Evolutionary conservation across 176 grass and related monocot species (phyloP).

Genomic region (Chloris gayana): DNA sequence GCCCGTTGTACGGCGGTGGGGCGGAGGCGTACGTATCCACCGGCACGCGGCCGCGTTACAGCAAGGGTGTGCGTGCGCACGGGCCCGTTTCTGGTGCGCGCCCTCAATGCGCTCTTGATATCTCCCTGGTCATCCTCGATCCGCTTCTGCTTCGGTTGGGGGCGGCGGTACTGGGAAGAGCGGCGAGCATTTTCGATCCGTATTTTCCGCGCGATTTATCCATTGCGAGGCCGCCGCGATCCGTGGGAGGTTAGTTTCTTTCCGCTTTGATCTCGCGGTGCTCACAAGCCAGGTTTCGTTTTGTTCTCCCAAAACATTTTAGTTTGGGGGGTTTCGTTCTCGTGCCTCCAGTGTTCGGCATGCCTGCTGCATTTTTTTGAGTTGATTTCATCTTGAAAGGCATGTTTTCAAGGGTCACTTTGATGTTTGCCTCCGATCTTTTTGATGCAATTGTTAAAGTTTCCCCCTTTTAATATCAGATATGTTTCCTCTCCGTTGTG

Average conservation of each 20-base stretch:
- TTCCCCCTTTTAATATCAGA: background rate
- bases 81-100: conserved; percentile 41
- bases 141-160: background rate
- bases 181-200: conserved; percentile 19
- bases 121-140: conserved; percentile 1
- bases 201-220: background rate
- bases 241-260: conserved; percentile 24
- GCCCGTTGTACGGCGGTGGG: background rate
- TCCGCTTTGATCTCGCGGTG: background rate
- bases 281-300: background rate
- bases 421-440: background rate
- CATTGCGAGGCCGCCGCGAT: background rate
- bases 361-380: background rate
- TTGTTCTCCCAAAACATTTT: background rate
- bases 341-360: background rate
- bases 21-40: conserved; percentile 5
- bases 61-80: conserved; percentile 29
- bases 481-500: background rate
- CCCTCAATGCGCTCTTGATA: conserved; percentile 40
- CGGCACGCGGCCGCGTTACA: conserved; percentile 32
- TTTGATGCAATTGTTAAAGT: background rate
- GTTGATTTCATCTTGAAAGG: background rate
- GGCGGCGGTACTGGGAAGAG: background rate
- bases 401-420: background rate
- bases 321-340: background rate